These are phyloP conservation scores for Golovinomyces cichoracearum DNA, from an alignment of 2,329 filamentous ascomycete species.

Conservation along the genomic window DNA sequence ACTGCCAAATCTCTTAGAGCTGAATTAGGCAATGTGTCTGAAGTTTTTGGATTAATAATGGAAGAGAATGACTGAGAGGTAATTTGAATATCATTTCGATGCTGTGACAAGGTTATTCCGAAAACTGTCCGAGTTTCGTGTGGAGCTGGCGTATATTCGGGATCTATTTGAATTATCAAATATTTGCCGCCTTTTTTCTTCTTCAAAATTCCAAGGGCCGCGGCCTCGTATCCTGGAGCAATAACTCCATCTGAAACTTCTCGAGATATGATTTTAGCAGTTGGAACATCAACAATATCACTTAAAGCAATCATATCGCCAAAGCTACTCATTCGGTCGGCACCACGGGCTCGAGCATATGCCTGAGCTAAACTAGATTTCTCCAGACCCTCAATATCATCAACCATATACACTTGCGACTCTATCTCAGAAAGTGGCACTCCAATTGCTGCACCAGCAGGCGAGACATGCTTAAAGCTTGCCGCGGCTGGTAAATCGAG, in stretches of 20 bases:
- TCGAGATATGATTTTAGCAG: conserved; percentile 89
- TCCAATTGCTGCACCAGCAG: conserved; percentile 82
- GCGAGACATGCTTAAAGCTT: conserved; percentile 97
- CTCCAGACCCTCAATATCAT: conserved; percentile 76
- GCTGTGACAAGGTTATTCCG: conserved; percentile 66
- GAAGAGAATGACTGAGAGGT: conserved; percentile 61
- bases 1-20: conserved; percentile 78
- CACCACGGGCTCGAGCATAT: conserved; percentile 81
- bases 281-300: conserved; percentile 69
- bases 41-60: conserved; percentile 66
- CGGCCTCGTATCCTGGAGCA: conserved; percentile 61
- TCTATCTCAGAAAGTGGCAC: conserved; percentile 65
- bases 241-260: conserved; percentile 96
- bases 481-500: conserved; percentile 74
- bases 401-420: conserved; percentile 95
- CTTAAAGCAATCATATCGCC: conserved; percentile 89
- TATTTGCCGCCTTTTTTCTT: conserved; percentile 99
- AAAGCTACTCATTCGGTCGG: conserved; percentile 96
- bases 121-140: conserved; percentile 72
- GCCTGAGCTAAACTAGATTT: conserved; percentile 70
- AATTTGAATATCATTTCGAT: conserved; percentile 78
- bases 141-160: conserved; percentile 47
- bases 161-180: conserved; percentile 83
- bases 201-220: conserved; percentile 68
- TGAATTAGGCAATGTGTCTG: conserved; percentile 43